phyloP scores from a whole-genome alignment of 441 rosid species.

The Kokia cookei region DNA sequence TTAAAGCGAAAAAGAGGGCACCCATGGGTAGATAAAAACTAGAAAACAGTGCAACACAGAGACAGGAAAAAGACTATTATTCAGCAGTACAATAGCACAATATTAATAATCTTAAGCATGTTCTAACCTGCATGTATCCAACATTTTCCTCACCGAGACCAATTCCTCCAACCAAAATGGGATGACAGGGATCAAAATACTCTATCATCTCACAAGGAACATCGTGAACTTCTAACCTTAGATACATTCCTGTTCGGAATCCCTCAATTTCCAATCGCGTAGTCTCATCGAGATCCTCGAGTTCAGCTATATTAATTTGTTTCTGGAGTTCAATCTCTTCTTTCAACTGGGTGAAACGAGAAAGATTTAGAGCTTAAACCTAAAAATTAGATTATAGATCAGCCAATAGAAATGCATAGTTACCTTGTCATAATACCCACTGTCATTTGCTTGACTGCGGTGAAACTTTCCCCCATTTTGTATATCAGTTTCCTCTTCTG shows the following conservation, averaged over 20 bases:
- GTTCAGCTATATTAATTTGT: slow-evolving; percentile 76
- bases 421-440: slow-evolving; percentile 75
- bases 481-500: slow-evolving; percentile 55
- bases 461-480: slow-evolving; percentile 31
- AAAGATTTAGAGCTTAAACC: neutral
- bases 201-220: slow-evolving; percentile 95
- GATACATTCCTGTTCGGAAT: slow-evolving; percentile 70
- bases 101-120: neutral
- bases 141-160: slow-evolving; percentile 82
- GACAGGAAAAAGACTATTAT: neutral
- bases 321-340: slow-evolving; percentile 74
- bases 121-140: slow-evolving; percentile 93
- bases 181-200: slow-evolving; percentile 85
- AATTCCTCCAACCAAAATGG: slow-evolving; percentile 82
- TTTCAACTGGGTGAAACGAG: slow-evolving; percentile 52
- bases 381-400: neutral
- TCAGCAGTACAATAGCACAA: neutral
- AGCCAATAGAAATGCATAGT: neutral
- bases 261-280: slow-evolving; percentile 84
- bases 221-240: slow-evolving; percentile 81
- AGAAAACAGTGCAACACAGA: neutral
- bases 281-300: slow-evolving; percentile 73
- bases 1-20: neutral
- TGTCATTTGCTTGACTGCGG: slow-evolving; percentile 45
- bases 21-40: neutral